Conservation (phyloP, 2,329 filamentous ascomycete genomes). For the Corniculantispora saksenae region DNA sequence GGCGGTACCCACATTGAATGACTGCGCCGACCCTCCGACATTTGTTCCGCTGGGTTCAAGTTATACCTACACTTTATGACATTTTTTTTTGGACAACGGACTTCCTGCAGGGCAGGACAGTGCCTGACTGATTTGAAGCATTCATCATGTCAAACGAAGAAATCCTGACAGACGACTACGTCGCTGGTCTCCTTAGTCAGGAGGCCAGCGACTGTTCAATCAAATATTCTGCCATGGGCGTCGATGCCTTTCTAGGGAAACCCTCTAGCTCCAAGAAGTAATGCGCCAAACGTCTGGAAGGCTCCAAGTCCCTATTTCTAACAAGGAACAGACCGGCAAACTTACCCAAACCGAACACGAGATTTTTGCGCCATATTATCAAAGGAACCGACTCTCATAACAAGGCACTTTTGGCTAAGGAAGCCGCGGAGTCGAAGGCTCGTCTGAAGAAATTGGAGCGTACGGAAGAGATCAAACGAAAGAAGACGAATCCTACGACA, state of each 20-base stretch:
- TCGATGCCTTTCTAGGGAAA: slow-evolving; percentile 59
- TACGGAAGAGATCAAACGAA: slow-evolving; percentile 45
- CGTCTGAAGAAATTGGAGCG: slow-evolving; percentile 65
- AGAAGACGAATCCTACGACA: slow-evolving; percentile 46
- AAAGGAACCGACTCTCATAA: slow-evolving; percentile 89
- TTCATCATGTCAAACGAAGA: slow-evolving; percentile 46
- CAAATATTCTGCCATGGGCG: slow-evolving; percentile 73
- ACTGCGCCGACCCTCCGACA: neutral
- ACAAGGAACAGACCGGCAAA: slow-evolving; percentile 55
- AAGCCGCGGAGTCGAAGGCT: slow-evolving; percentile 74
- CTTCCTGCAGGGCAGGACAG: neutral
- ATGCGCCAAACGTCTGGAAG: slow-evolving; percentile 24
- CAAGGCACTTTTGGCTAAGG: slow-evolving; percentile 78
- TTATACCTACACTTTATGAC: neutral
- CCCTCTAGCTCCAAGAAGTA: slow-evolving; percentile 51
- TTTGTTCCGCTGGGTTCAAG: neutral
- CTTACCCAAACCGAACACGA: slow-evolving; percentile 85
- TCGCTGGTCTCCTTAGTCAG: slow-evolving; percentile 75
- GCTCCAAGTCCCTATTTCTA: slow-evolving; percentile 24
- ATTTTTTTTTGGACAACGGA: neutral
- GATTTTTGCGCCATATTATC: slow-evolving; percentile 85
- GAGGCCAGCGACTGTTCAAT: slow-evolving; percentile 75
- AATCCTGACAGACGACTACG: slow-evolving; percentile 72
- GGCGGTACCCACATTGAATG: slow-evolving; percentile 9
- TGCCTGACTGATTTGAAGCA: slow-evolving; percentile 7